Evolutionary conservation across 2,329 filamentous ascomycete species (phyloP).

Genomic region (Teratosphaeria nubilosa): DNA sequence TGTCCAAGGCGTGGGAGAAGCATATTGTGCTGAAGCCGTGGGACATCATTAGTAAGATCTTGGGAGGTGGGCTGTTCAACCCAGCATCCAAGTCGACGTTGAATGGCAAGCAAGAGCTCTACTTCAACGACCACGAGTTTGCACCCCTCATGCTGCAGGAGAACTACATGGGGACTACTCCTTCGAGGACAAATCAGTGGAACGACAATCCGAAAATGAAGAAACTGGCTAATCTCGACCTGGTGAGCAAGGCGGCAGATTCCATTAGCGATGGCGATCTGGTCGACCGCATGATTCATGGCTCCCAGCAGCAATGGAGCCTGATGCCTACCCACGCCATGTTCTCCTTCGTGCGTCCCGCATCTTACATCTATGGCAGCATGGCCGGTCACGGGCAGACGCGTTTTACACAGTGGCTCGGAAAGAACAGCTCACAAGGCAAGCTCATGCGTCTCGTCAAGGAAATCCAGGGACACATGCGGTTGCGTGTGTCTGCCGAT

Average conservation of each 20-base stretch:
- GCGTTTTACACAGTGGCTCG: constrained; percentile 82
- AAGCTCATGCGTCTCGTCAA: constrained; percentile 72
- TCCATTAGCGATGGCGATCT: constrained; percentile 96
- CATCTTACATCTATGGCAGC: constrained; percentile 76
- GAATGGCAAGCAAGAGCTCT: constrained; percentile 96
- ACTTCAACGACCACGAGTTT: constrained; percentile 99
- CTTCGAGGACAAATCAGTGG: constrained; percentile 53
- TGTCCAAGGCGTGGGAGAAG: constrained; percentile 98
- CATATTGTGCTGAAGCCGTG: constrained; percentile 93
- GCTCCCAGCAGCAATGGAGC: constrained; percentile 95
- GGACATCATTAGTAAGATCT: constrained; percentile 93
- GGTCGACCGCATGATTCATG: constrained; percentile 96
- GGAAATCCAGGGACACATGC: constrained; percentile 96
- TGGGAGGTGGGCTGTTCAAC: constrained; percentile 78
- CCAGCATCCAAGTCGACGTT: constrained; percentile 73
- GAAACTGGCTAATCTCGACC: constrained; percentile 71
- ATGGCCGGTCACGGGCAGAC: constrained; percentile 51
- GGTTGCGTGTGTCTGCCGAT: constrained; percentile 79
- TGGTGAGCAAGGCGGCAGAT: constrained; percentile 78
- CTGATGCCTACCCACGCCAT: constrained; percentile 94
- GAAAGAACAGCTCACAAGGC: constrained; percentile 79
- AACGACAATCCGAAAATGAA: constrained; percentile 51
- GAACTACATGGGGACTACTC: constrained; percentile 83
- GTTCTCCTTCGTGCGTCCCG: constrained; percentile 86
- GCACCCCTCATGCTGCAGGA: constrained; percentile 97